A percentile compares a stretch with the other conserved stretches of the same genome.
Evolutionary conservation across 2,329 filamentous ascomycete genomes (phyloP).

Genomic region (Aspergillus bombycis): DNA sequence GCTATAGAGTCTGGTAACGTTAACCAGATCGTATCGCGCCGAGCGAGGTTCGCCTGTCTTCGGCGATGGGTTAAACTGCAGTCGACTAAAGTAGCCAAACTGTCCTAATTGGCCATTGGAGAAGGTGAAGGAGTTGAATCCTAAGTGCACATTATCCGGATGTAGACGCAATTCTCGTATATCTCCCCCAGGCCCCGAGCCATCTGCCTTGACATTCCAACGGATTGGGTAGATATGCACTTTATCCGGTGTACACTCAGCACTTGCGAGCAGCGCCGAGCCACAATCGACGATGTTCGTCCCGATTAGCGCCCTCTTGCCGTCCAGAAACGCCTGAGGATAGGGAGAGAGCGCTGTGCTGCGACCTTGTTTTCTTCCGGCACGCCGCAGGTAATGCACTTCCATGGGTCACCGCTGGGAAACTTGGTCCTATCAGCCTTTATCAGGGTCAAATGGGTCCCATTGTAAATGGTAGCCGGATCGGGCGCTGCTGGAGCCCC

Average conservation of each 20-base stretch:
- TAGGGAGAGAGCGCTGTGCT: conserved; percentile 38
- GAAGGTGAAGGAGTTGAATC: conserved; percentile 44
- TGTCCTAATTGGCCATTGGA: conserved; percentile 29
- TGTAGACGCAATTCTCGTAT: conserved; percentile 51
- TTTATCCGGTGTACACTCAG: conserved; percentile 42
- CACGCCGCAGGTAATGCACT: conserved; percentile 52
- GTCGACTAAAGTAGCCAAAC: conserved; percentile 39
- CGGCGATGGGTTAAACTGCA: conserved; percentile 46
- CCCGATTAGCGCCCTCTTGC: conserved; percentile 37
- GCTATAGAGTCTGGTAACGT: conserved; percentile 42
- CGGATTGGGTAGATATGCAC: conserved; percentile 47
- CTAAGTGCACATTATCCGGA: conserved; percentile 50
- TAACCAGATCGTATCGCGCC: conserved; percentile 45
- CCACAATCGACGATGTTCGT: conserved; percentile 43
- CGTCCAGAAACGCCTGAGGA: conserved; percentile 48
- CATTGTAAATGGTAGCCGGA: conserved; percentile 46
- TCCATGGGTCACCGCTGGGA: conserved; percentile 51
- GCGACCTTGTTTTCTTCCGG: conserved; percentile 34
- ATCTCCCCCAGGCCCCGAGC: conserved; percentile 31
- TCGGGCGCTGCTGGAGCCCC: conserved; percentile 47
- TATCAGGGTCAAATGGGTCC: conserved; percentile 48
- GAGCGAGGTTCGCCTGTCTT: conserved; percentile 31
- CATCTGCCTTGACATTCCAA: conserved; percentile 39
- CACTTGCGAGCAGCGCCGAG: conserved; percentile 34
- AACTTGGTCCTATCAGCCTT: conserved; percentile 48